These are phyloP conservation scores for Raddia distichophylla DNA, from an alignment of 176 grass and related monocot genomes.

Conservation along the genomic window DNA sequence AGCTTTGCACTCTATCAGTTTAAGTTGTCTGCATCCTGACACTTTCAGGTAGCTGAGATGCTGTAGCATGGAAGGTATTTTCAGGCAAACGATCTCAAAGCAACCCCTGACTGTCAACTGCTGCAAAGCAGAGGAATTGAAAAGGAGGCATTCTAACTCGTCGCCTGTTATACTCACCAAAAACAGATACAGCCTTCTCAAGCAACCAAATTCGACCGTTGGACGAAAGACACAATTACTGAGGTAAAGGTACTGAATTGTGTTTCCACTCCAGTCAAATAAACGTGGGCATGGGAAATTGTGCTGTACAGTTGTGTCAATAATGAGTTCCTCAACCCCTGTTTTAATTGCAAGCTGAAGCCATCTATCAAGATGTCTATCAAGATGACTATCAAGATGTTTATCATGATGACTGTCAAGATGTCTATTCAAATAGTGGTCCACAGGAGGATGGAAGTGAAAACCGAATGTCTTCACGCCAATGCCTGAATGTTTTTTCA, in stretches of 20 bases:
- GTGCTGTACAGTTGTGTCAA: not conserved
- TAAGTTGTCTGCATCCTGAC: not conserved
- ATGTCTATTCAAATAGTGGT: no score
- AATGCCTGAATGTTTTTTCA: no score
- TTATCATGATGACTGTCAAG: no score
- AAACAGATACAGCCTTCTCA: not conserved
- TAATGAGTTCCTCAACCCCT: not conserved
- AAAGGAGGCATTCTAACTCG: not conserved
- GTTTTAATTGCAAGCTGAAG: not conserved
- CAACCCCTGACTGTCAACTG: not conserved
- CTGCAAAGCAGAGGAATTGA: not conserved
- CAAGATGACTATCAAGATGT: no score
- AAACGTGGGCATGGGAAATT: not conserved
- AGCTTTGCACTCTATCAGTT: not conserved
- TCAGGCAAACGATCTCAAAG: not conserved
- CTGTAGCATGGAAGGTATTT: conserved; percentile 5
- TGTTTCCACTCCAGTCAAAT: not conserved
- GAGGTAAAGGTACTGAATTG: not conserved
- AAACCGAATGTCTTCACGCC: no score
- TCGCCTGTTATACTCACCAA: not conserved
- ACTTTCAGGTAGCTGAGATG: not conserved
- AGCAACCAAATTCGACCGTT: not conserved
- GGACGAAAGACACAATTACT: not conserved
- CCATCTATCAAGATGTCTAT: not conserved
- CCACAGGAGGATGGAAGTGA: no score